phyloP scores from a whole-genome alignment of 805 yeast species.

The Candida namnaoensis region DNA sequence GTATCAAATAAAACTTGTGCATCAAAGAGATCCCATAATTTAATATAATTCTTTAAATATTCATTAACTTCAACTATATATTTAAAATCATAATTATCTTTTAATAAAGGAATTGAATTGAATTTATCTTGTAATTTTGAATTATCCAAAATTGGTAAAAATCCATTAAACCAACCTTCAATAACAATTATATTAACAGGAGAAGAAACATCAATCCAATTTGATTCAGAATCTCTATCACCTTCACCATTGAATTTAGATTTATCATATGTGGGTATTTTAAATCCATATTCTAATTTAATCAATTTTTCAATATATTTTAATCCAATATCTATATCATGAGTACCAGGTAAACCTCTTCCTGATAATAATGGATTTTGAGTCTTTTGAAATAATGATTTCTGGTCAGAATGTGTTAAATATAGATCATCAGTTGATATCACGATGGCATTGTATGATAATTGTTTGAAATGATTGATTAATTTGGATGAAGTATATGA shows the following conservation, averaged over 20 bases:
- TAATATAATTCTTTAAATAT: conserved; percentile 38
- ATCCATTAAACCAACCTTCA: conserved; percentile 96
- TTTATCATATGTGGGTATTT: conserved; percentile 73
- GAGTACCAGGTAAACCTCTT: conserved; percentile 92
- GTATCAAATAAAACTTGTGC: conserved; percentile 58
- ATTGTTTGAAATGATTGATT: conserved; percentile 18
- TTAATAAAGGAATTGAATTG: conserved; percentile 14
- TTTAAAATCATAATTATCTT: conserved; percentile 17
- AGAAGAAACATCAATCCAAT: conserved; percentile 28
- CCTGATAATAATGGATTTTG: conserved; percentile 55
- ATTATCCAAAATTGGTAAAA: conserved; percentile 29
- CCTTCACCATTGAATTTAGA: conserved; percentile 67
- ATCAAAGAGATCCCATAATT: conserved; percentile 51
- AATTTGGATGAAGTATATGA: conserved; percentile 43
- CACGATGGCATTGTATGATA: conserved; percentile 27
- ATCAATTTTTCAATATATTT: conserved; percentile 25
- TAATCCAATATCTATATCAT: conserved; percentile 41
- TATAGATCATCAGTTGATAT: conserved; percentile 87
- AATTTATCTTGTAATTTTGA: conserved; percentile 8
- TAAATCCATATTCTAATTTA: conserved; percentile 18
- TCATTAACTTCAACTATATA: conserved; percentile 37
- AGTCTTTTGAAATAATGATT: conserved; percentile 23
- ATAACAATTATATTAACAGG: conserved; percentile 61
- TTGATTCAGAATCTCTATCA: conserved; percentile 42
- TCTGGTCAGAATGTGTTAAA: conserved; percentile 56